phyloP scores from a whole-genome alignment of 1,284 basidiomycete species.

The Rhodotorula sp. region DNA sequence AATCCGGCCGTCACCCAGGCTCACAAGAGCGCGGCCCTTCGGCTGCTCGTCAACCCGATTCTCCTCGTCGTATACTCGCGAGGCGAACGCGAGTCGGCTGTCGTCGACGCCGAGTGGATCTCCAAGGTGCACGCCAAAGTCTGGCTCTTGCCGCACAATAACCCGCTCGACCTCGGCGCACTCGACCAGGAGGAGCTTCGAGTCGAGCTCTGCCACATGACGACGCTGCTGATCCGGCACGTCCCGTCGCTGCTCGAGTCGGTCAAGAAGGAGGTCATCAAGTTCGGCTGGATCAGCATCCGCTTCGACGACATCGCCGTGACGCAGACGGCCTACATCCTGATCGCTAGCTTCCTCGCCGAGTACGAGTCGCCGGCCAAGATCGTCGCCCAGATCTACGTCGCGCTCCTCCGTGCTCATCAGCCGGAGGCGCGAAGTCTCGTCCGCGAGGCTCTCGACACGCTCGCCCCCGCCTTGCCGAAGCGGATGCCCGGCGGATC shows the following conservation, averaged over 20 bases:
- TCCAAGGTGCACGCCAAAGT: slow-evolving; percentile 68
- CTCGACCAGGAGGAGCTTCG: slow-evolving; percentile 56
- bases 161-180: slow-evolving; percentile 48
- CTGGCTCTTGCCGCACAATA: slow-evolving; percentile 71
- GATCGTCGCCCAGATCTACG: slow-evolving; percentile 93
- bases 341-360: slow-evolving; percentile 92
- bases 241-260: slow-evolving; percentile 75
- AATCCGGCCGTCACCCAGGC: slow-evolving; percentile 57
- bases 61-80: slow-evolving; percentile 73
- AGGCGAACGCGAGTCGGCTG: slow-evolving; percentile 51
- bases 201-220: slow-evolving; percentile 86
- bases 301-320: slow-evolving; percentile 80
- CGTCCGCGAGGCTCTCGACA: slow-evolving; percentile 84
- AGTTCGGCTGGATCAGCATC: slow-evolving; percentile 89
- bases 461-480: slow-evolving; percentile 81
- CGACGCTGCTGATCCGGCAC: slow-evolving; percentile 83
- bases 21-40: slow-evolving; percentile 83
- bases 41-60: slow-evolving; percentile 85
- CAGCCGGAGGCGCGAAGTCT: slow-evolving; percentile 72
- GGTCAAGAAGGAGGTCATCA: slow-evolving; percentile 90
- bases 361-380: slow-evolving; percentile 88
- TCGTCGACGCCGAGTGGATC: slow-evolving; percentile 72
- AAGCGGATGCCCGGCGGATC: slow-evolving; percentile 43
- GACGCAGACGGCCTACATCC: slow-evolving; percentile 89
- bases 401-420: slow-evolving; percentile 81